Base-by-base conservation (phyloP, 2,329 filamentous ascomycete species). In the Elsinoe necatrix region DNA sequence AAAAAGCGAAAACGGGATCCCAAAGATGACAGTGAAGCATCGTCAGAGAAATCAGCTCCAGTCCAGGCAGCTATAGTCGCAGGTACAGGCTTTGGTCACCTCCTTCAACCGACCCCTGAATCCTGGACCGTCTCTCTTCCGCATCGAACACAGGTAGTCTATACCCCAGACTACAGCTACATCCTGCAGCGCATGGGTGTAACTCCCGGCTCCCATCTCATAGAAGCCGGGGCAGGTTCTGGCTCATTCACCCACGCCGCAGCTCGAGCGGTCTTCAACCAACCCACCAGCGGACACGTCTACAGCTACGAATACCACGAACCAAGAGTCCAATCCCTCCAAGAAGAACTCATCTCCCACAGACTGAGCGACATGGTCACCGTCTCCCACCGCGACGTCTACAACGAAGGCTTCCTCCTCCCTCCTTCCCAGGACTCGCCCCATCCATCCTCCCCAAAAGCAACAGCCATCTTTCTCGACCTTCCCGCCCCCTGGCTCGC, bases 121-220 rank as follows among this genome's bases (percentile, higher is more conserved):
- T 77, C 87, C 20, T 93, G 88, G 88, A 93, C 88, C 0, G 80
- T 81, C 56, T 88, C 85, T 58, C 72, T 93, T 48, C 88, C 88
- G 1, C 88, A 93, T 68, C 78, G 88, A 59, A 93, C 88, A 0
- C 88, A 93, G 67, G 88, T 93, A 35, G 88, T 93, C 55, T 93
- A 93, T 68, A 91, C 86, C 0, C 87, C 87, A 14, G 88, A 93
- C 68, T 91, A 90, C 72, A 91, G 87, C 73, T 93, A 90, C 67
- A 82, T 93, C 50, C 75, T 93, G 9, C 86, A 91, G 64, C 79
- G 87, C 31, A 79, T 93, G 64, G 80, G 86, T 29, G 87, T 85
- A 4, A 75, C 86, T 18, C 88, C 88, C 0, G 88, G 89, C 4
- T 80, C 82, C 45, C 79, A 78, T 18, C 74, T 93, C 34, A 90